A percentile compares a stretch with the other conserved stretches of the same genome.
These are phyloP conservation scores for Skeletonema tropicum DNA, from an alignment of 108 stramenopile species.

Conservation along the genomic window DNA sequence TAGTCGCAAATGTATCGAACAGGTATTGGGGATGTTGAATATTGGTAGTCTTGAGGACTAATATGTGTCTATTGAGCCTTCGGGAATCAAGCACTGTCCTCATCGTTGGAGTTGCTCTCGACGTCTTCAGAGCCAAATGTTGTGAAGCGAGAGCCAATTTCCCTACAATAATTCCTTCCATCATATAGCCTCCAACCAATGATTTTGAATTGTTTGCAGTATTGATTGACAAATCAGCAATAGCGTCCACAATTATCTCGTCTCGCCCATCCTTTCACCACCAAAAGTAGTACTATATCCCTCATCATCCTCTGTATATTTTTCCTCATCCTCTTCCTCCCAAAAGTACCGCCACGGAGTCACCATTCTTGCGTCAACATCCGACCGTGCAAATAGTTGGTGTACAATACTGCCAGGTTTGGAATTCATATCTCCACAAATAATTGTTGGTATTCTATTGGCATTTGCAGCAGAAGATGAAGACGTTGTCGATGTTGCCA, in stretches of 20 bases:
- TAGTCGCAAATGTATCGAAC: slow-evolving; percentile 55
- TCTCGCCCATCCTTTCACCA: slow-evolving; percentile 35
- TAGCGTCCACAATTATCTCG: not conserved
- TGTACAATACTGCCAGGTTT: slow-evolving; percentile 71
- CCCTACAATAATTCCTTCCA: slow-evolving; percentile 7
- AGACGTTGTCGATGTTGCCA: slow-evolving; percentile 9
- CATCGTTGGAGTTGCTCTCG: slow-evolving; percentile 16
- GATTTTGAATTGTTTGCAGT: not conserved
- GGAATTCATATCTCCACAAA: slow-evolving; percentile 87
- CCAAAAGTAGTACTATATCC: not conserved
- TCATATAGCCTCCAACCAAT: not conserved
- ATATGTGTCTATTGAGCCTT: slow-evolving; percentile 17
- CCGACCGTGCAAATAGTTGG: slow-evolving; percentile 58
- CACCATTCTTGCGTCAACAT: slow-evolving; percentile 70
- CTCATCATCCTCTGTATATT: slow-evolving; percentile 31
- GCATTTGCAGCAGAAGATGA: not conserved
- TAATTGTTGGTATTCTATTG: slow-evolving; percentile 42
- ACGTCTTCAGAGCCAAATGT: not conserved
- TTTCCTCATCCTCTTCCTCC: slow-evolving; percentile 33
- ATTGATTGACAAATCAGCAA: not conserved
- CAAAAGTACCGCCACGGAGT: slow-evolving; percentile 75
- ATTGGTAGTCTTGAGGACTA: slow-evolving; percentile 48
- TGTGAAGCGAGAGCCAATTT: not conserved
- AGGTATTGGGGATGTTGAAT: slow-evolving; percentile 26
- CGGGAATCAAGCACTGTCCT: slow-evolving; percentile 30